phyloP scores from a whole-genome alignment of 1,284 basidiomycete species.

The Wolfiporia cocos region DNA sequence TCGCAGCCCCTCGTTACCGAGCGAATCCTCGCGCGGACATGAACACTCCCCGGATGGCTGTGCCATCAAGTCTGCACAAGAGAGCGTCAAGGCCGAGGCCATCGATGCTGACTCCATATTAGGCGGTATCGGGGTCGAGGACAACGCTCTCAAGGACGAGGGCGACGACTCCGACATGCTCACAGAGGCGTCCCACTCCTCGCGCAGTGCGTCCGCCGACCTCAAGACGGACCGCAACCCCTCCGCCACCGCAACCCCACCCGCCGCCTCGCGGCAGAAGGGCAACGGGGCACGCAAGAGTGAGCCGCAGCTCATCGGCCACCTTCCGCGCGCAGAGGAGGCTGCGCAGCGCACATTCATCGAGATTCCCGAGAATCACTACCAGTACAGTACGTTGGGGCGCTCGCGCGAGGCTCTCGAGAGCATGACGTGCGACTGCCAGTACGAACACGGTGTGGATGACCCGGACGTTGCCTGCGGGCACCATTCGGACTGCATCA shows the following conservation, averaged over 20 bases:
- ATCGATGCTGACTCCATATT: conserved; percentile 3
- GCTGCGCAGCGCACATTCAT: conserved; percentile 73
- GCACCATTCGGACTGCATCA: conserved; percentile 92
- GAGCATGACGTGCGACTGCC: conserved; percentile 92
- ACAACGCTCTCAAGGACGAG: conserved; percentile 11
- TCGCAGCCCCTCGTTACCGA: not conserved
- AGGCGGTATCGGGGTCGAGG: conserved; percentile 5
- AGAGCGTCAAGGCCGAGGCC: conserved; percentile 10
- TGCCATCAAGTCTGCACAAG: not conserved
- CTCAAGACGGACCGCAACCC: conserved; percentile 10
- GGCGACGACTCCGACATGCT: conserved; percentile 23
- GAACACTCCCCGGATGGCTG: not conserved
- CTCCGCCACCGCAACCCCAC: conserved; percentile 27
- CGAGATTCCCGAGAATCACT: conserved; percentile 75
- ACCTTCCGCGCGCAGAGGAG: conserved; percentile 72
- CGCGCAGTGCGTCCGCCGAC: conserved; percentile 21
- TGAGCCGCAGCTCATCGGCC: conserved; percentile 63
- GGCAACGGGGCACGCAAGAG: too few species aligned
- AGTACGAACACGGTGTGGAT: conserved; percentile 64
- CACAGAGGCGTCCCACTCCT: conserved; percentile 20
- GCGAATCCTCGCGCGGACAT: not conserved
- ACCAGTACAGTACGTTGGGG: conserved; percentile 86
- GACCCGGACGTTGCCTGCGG: conserved; percentile 73
- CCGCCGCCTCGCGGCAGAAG: conserved; percentile 16
- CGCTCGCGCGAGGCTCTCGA: conserved; percentile 84